A percentile compares a stretch with the other conserved stretches of the same genome.
Evolutionary conservation across 805 yeast species (phyloP).

Genomic region (Suhomyces tanzawaensis): DNA sequence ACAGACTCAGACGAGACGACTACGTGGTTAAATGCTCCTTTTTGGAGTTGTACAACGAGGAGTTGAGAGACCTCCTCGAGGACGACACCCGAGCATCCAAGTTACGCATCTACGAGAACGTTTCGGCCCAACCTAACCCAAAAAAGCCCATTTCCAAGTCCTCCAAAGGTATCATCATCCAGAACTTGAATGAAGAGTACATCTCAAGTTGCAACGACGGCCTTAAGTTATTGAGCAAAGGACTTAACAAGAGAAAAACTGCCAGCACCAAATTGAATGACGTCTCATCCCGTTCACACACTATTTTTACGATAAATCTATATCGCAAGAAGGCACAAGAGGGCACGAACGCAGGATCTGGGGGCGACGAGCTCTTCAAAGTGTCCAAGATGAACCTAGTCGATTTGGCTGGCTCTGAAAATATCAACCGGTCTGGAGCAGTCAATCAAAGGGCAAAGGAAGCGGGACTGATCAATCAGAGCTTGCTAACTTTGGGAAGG

Average conservation of each 20-base stretch:
- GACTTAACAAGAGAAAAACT: constrained; percentile 59
- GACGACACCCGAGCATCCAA: constrained; percentile 36
- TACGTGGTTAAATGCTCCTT: constrained; percentile 74
- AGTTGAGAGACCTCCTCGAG: constrained; percentile 66
- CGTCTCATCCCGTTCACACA: constrained; percentile 71
- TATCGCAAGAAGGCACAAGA: constrained; percentile 37
- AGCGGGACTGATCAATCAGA: constrained; percentile 90
- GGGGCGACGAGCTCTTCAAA: constrained; percentile 18
- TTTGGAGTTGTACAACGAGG: constrained; percentile 86
- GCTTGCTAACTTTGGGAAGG: constrained; percentile 81
- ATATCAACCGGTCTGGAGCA: constrained; percentile 85
- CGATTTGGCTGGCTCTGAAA: constrained; percentile 95
- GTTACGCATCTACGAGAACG: constrained; percentile 40
- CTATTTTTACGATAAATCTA: constrained; percentile 65
- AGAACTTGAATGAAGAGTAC: constrained; percentile 62
- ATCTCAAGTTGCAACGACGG: constrained; percentile 58
- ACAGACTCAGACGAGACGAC: constrained; percentile 46
- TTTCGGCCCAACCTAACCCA: neutral
- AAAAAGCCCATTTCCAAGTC: neutral
- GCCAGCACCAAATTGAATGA: constrained; percentile 76
- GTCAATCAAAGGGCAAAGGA: constrained; percentile 82
- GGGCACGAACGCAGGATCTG: neutral
- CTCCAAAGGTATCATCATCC: constrained; percentile 44
- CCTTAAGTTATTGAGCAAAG: constrained; percentile 50
- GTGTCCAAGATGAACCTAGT: constrained; percentile 78